Base-by-base conservation (phyloP, 2,329 filamentous ascomycete genomes). In the Epicoccum nigrum region DNA sequence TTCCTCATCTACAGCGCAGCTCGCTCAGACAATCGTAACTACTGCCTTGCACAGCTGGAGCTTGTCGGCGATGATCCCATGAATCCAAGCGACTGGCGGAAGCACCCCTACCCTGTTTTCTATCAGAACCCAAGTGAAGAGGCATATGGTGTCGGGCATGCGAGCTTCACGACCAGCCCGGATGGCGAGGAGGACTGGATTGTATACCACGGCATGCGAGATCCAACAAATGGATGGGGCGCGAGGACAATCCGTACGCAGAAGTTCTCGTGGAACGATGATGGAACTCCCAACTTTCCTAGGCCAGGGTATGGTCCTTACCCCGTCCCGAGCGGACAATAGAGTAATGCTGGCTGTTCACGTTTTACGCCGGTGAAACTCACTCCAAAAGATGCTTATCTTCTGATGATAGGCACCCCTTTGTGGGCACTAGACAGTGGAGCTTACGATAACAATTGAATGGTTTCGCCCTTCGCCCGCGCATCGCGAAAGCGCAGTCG, bases 151-250 rank as follows among this genome's bases (percentile, higher is more conserved):
- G 78, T 81, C 4, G 79, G 79, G 0, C 79, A 81, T 56, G 79
- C 79, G 15, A 80, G 77, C 54, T 82, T 80, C 52, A 76, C 74
- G 5, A 79, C 74, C 46, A 77, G 74, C 48, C 77, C 77, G 0
- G 78, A 81, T 59, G 76, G 74, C 0, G 73, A 40, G 1, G 76
- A 81, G 63, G 69, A 78, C 46, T 82, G 77, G 77, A 77, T 82
- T 41, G 75, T 81, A n/a, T 82, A 81, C 61, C 79, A 81, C 62
- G 79, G 78, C 8, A 81, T 81, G 77, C 54, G 62, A 27, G 73
- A 80, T 58, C 76, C 77, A n/a, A 69, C 69, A 20, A 75, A 73
- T 39, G 76, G 79, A 0, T 80, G 77, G 79, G 60, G 57, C 21
- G 78, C 76, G 17, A 69, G 79, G 41, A 79, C 75, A n/a, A 77